A percentile compares a stretch with the other conserved stretches of the same genome.
Conservation (phyloP, 2,329 filamentous ascomycete genomes). For the Trichophaea hybrida region DNA sequence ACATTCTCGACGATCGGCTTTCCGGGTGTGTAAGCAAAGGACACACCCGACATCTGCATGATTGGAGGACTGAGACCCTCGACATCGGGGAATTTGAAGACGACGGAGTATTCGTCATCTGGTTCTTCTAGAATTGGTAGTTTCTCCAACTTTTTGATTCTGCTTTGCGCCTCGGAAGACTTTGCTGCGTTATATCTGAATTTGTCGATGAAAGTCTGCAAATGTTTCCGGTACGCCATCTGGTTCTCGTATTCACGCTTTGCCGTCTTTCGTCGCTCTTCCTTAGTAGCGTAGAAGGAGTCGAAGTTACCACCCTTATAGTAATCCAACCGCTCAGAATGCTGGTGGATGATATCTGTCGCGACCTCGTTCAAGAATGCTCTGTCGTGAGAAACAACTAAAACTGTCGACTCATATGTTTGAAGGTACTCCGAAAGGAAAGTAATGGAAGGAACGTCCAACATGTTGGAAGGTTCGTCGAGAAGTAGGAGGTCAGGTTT, state of each 20-base stretch:
- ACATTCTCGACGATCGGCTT: conserved; percentile 70
- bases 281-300: conserved; percentile 91
- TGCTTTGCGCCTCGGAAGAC: conserved; percentile 91
- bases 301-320: conserved; percentile 97
- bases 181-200: conserved; percentile 99
- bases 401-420: conserved; percentile 79
- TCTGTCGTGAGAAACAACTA: conserved; percentile 97
- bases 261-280: conserved; percentile 90
- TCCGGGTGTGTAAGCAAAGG: conserved; percentile 74
- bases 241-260: conserved; percentile 98
- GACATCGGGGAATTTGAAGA: conserved; percentile 94
- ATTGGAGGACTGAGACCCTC: conserved; percentile 96
- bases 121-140: conserved; percentile 87
- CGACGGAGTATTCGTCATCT: conserved; percentile 86
- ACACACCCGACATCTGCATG: conserved; percentile 87
- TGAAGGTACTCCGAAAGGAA: conserved; percentile 95
- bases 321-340: conserved; percentile 93
- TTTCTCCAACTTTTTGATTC: conserved; percentile 96
- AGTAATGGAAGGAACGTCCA: conserved; percentile 98
- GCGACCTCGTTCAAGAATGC: conserved; percentile 97
- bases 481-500: conserved; percentile 90
- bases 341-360: conserved; percentile 98
- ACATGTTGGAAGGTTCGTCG: conserved; percentile 99
- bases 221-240: conserved; percentile 80
- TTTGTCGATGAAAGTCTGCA: conserved; percentile 98